These are phyloP conservation scores for Amylocarpus encephaloides DNA, from an alignment of 2,329 filamentous ascomycete genomes.

Conservation along the genomic window DNA sequence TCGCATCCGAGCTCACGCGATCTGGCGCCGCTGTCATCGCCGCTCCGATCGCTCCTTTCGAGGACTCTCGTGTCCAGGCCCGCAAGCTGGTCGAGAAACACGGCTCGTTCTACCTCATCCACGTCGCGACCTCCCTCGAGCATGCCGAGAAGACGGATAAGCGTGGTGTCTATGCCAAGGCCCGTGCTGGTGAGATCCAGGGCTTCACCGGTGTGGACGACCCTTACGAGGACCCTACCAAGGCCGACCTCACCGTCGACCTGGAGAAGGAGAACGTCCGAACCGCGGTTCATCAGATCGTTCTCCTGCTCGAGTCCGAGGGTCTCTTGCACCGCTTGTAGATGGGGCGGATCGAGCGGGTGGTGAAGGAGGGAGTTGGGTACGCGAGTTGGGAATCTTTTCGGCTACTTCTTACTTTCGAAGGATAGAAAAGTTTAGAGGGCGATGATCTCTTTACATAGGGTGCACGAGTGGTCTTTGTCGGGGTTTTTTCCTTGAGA, in stretches of 20 bases:
- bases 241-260: slow-evolving; percentile 81
- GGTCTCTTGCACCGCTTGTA: slow-evolving; percentile 69
- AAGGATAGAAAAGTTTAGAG: no score
- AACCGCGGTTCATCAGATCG: slow-evolving; percentile 93
- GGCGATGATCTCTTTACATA: no score
- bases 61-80: slow-evolving; percentile 67
- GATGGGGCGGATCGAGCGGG: background rate
- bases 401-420: no score
- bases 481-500: no score
- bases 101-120: slow-evolving; percentile 89
- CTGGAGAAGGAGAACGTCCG: slow-evolving; percentile 80
- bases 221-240: slow-evolving; percentile 80
- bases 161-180: slow-evolving; percentile 79
- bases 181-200: slow-evolving; percentile 85
- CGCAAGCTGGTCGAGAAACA: slow-evolving; percentile 80
- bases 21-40: slow-evolving; percentile 93
- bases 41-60: slow-evolving; percentile 91
- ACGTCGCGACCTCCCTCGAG: slow-evolving; percentile 89
- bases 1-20: slow-evolving; percentile 88
- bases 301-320: slow-evolving; percentile 82
- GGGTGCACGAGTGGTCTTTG: no score
- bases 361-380: background rate
- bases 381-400: no score
- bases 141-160: slow-evolving; percentile 94
- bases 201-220: slow-evolving; percentile 98